phyloP scores from a whole-genome alignment of 73 alveolate genomes.

The Paramecium bursaria region DNA sequence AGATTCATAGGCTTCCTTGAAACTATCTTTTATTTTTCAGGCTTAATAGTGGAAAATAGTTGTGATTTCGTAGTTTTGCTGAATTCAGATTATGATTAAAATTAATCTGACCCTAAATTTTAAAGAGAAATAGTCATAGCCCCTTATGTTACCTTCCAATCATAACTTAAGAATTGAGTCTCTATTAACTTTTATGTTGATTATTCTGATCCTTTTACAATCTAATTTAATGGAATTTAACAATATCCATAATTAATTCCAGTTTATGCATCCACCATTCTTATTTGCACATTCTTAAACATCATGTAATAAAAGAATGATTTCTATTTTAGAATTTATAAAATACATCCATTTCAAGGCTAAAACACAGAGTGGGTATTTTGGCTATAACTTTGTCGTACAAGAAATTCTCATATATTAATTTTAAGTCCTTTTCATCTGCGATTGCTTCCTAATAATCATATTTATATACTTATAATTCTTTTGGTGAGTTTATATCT shows the following conservation, averaged over 20 bases:
- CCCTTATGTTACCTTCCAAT: slow-evolving; percentile 29
- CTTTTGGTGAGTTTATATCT: not conserved
- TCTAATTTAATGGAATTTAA: not conserved
- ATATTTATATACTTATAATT: slow-evolving; percentile 4
- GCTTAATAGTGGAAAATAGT: not conserved
- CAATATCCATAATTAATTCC: slow-evolving; percentile 40
- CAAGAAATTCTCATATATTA: slow-evolving; percentile 13
- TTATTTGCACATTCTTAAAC: not conserved
- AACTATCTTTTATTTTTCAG: not conserved
- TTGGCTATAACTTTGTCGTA: not conserved
- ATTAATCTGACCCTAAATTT: slow-evolving; percentile 14
- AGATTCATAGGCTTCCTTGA: not conserved
- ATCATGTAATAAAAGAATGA: slow-evolving; percentile 6
- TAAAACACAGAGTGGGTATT: not conserved
- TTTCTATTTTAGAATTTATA: too few relatives aligned
- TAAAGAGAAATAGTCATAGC: not conserved
- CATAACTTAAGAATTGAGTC: slow-evolving; percentile 8
- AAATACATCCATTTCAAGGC: not conserved
- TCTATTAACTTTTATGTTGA: not conserved
- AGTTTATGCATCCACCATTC: slow-evolving; percentile 32
- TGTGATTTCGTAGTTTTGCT: not conserved
- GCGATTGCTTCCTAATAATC: slow-evolving; percentile 1
- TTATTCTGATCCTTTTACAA: not conserved
- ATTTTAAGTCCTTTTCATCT: slow-evolving; percentile 33
- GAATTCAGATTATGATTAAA: not conserved